Conservation (phyloP, 148 eudicot genomes). For the Vaccinium macrocarpon region DNA sequence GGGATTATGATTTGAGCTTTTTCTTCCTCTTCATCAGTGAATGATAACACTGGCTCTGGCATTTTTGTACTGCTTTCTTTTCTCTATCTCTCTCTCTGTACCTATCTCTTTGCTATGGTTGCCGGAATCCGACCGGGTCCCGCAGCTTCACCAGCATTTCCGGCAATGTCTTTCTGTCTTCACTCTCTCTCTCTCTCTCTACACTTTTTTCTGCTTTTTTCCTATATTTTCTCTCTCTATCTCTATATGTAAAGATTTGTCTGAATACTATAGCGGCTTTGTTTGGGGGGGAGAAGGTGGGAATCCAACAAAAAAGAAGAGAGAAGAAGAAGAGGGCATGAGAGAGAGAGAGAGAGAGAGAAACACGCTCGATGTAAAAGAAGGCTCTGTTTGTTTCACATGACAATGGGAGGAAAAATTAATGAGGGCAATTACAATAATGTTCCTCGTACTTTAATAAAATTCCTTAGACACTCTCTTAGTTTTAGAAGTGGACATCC, state of each 20-base stretch:
- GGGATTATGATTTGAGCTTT: background rate
- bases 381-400: background rate
- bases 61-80: slow-evolving; percentile 16
- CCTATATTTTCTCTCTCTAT: background rate
- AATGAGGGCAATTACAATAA: background rate
- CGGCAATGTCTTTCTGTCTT: slow-evolving; percentile 1
- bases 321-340: background rate
- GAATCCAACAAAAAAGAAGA: slow-evolving; percentile 6
- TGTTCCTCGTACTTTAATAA: background rate
- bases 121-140: slow-evolving; percentile 7
- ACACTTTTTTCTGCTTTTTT: background rate
- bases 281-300: background rate
- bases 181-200: background rate
- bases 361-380: background rate
- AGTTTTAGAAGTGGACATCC: background rate
- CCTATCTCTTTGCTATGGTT: background rate
- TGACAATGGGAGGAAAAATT: background rate
- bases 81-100: background rate
- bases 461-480: background rate
- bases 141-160: slow-evolving; percentile 26
- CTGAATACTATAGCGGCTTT: background rate
- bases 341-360: background rate
- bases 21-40: slow-evolving; percentile 15
- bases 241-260: background rate
- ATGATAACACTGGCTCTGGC: slow-evolving; percentile 26